phyloP scores from a whole-genome alignment of 148 eudicot genomes.

The Silene conica region DNA sequence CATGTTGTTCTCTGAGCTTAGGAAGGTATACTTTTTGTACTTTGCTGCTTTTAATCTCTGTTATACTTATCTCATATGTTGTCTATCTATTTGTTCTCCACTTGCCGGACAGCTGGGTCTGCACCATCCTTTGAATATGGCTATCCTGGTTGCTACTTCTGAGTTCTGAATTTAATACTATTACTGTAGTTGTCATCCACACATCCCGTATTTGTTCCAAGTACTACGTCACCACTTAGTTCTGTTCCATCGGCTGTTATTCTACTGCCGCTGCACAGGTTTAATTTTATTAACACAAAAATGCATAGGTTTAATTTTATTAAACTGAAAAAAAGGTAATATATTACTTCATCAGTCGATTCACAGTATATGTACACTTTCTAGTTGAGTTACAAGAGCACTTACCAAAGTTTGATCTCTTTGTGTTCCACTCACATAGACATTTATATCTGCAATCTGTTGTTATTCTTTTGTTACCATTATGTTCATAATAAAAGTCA shows the following conservation, averaged over 20 bases:
- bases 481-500: too few relatives aligned
- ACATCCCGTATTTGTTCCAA: neutral
- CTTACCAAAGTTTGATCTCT: too few relatives aligned
- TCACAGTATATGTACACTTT: too few relatives aligned
- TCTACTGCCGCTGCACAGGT: slow-evolving; percentile 1
- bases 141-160: neutral
- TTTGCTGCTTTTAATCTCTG: neutral
- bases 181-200: neutral
- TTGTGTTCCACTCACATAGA: too few relatives aligned
- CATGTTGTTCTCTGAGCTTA: neutral
- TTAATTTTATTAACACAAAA: too few relatives aligned
- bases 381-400: too few relatives aligned
- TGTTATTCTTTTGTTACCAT: too few relatives aligned
- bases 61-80: neutral
- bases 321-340: too few relatives aligned
- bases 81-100: neutral
- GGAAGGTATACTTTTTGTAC: neutral
- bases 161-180: neutral
- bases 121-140: slow-evolving; percentile 2
- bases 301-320: too few relatives aligned
- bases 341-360: too few relatives aligned
- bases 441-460: too few relatives aligned
- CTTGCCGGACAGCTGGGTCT: neutral
- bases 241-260: neutral
- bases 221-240: neutral